Conservation (phyloP, 169 alveolate species). For the Theileria luwenshuni region DNA sequence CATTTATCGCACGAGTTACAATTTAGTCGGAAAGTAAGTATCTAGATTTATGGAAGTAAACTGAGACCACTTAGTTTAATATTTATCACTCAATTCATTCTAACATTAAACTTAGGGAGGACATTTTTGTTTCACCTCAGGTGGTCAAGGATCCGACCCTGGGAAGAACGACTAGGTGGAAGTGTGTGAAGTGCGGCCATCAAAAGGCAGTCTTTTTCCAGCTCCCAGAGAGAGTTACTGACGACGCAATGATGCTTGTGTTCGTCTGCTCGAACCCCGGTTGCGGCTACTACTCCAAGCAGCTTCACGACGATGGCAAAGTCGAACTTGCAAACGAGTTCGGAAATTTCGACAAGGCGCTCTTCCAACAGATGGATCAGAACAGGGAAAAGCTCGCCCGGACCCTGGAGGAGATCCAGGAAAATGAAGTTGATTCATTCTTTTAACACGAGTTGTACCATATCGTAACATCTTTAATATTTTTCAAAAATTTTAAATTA, state of each 20-base stretch:
- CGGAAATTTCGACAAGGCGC: constrained; percentile 20
- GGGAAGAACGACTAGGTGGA: constrained; percentile 88
- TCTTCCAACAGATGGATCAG: constrained; percentile 13
- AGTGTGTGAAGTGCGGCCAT: constrained; percentile 81
- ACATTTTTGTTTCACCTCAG: constrained; percentile 81
- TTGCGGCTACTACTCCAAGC: constrained; percentile 76
- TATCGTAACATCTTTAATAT: no score
- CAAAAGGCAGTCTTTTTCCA: constrained; percentile 87
- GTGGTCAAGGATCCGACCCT: constrained; percentile 87
- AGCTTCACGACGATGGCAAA: constrained; percentile 56
- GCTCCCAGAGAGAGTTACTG: constrained; percentile 86
- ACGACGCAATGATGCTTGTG: constrained; percentile 89
- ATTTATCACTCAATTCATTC: not conserved
- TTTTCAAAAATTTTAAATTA: no score
- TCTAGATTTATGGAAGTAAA: no score
- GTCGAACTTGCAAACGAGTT: constrained; percentile 16
- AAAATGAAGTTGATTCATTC: constrained; percentile 9
- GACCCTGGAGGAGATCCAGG: not conserved
- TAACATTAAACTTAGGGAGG: constrained; percentile 73
- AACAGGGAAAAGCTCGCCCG: not conserved
- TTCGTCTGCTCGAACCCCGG: constrained; percentile 85
- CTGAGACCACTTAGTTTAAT: no score
- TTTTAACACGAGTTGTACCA: no score
- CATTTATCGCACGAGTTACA: constrained; percentile 71
- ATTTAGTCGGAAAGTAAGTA: constrained; percentile 70